These are phyloP conservation scores for Colletotrichum graminicola DNA, from an alignment of 2,329 filamentous ascomycete genomes.

Conservation along the genomic window DNA sequence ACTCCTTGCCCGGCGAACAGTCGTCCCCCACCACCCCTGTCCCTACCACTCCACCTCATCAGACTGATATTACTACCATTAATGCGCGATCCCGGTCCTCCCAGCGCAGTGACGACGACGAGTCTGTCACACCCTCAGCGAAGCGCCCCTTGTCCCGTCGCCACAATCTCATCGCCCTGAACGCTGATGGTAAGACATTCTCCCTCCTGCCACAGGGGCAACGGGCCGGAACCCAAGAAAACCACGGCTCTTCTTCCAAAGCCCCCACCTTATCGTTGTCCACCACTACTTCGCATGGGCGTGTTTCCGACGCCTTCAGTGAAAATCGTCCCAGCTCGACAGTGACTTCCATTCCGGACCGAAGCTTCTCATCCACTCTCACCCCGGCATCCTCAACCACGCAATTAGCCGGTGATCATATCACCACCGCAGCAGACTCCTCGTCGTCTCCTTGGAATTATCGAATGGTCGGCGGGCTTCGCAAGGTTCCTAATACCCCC, in stretches of 20 bases:
- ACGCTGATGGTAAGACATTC: constrained; percentile 69
- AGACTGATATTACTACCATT: constrained; percentile 54
- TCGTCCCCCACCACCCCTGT: constrained; percentile 53
- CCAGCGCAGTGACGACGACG: constrained; percentile 37
- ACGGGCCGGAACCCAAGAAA: constrained; percentile 15
- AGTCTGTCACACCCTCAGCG: constrained; percentile 44
- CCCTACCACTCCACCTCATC: constrained; percentile 54
- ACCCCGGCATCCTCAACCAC: constrained; percentile 52
- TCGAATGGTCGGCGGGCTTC: constrained; percentile 66
- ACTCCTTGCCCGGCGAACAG: constrained; percentile 49
- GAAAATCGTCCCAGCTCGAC: constrained; percentile 63
- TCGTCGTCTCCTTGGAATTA: constrained; percentile 64
- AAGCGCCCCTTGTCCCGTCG: constrained; percentile 54
- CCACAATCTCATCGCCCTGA: constrained; percentile 62
- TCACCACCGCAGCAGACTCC: constrained; percentile 38
- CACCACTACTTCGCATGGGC: constrained; percentile 63
- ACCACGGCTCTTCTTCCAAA: constrained; percentile 47
- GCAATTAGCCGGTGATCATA: constrained; percentile 52
- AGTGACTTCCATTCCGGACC: constrained; percentile 61
- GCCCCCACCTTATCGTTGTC: constrained; percentile 61
- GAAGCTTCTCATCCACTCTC: constrained; percentile 53
- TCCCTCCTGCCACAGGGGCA: constrained; percentile 58
- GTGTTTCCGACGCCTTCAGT: constrained; percentile 60
- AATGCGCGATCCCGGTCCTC: constrained; percentile 51
- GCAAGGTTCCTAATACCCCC: constrained; percentile 62